These are phyloP conservation scores for Tulasnella sp. DNA, from an alignment of 768 basidiomycete genomes.

Conservation along the genomic window DNA sequence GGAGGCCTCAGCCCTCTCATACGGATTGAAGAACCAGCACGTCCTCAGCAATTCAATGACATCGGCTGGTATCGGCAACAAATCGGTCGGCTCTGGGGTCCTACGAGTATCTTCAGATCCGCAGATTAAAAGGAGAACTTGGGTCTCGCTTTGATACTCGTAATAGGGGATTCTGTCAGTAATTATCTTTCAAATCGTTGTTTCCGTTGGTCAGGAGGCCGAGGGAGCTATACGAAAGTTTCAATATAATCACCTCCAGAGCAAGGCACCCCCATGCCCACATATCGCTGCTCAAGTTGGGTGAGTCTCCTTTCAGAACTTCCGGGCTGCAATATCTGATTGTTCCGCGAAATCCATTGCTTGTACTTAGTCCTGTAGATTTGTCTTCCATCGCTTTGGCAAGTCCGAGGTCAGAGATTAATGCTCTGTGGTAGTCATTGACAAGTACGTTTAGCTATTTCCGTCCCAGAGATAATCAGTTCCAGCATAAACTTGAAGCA, in stretches of 20 bases:
- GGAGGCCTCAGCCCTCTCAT: neutral
- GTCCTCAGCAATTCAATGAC: neutral
- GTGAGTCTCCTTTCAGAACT: neutral
- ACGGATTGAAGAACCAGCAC: neutral
- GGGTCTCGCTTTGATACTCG: neutral
- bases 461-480: neutral
- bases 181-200: neutral
- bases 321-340: constrained; percentile 1
- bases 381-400: neutral
- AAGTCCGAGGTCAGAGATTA: neutral
- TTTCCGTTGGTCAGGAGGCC: no score
- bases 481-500: neutral
- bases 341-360: neutral
- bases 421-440: neutral
- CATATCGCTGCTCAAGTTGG: neutral
- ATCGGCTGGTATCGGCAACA: neutral
- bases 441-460: neutral
- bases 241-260: neutral
- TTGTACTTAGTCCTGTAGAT: neutral
- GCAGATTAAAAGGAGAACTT: neutral
- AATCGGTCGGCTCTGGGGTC: neutral
- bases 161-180: neutral
- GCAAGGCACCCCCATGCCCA: constrained; percentile 7
- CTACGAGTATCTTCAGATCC: neutral
- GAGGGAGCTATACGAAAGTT: neutral